Base-by-base conservation (phyloP, 2,329 filamentous ascomycete genomes). In the Penicillium olsonii region DNA sequence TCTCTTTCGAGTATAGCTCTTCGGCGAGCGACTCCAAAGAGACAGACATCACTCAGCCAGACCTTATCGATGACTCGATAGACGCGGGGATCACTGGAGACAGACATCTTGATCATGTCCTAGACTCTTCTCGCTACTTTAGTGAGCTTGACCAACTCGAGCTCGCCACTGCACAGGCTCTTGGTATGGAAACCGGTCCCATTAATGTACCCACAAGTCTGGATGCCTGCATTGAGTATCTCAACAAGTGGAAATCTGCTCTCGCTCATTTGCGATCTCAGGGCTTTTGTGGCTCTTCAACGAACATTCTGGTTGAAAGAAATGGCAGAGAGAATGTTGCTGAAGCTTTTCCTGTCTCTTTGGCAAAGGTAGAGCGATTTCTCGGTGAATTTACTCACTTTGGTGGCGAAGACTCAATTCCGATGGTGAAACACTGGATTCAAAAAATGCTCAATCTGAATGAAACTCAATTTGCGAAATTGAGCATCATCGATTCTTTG, bases 61-160 rank as follows among this genome's bases (percentile, higher is more conserved):
- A 40, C 9, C 2, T 5, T 4, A 20, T 17, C 17, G n/a, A 40
- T n/a, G 37, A 40, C 37, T 27, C 37, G 5, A 40, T 40, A 40
- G 37, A 40, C 26, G n/a, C 37, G 11, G 37, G 37, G 2, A 40
- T 40, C 17, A 15, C 4, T 9, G 17, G 10, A 3, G 24, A 4
- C 3, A 31, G 29, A 31, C 17, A 39, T 26, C 12, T 44, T 18
- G 41, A 49, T 14, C 46, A 49, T 5, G 27, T 49, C 6, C 34
- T 44, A n/a, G 18, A 45, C 24, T n/a, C 46, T 2, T 5, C 26
- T 34, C 34, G 26, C 8, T 44, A 49, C n/a, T 44, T 44, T 9
- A 10, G 18, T 14, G 42, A 27, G 17, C 27, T 49, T 1, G 40
- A 49, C 26, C 17, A 20, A 9, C 41, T 49, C 2, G 46, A 49